Conservation (phyloP, 2,329 filamentous ascomycete species). For the Scopulariopsis brevicaulis region DNA sequence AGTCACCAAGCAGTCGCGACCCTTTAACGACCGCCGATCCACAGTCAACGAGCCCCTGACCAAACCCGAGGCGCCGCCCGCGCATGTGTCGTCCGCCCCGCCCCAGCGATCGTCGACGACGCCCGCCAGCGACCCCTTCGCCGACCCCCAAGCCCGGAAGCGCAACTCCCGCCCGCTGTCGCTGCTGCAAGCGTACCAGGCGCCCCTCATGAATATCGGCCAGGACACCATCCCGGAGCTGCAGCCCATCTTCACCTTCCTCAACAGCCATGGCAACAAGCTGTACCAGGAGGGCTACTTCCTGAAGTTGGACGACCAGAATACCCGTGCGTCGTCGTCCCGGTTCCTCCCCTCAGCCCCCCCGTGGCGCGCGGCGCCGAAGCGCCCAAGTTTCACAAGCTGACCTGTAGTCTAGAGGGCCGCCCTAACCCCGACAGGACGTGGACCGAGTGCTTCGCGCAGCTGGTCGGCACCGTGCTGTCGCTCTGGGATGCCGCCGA, state of each 20-base stretch:
- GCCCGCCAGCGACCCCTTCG: not conserved
- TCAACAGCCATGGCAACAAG: slow-evolving; percentile 94
- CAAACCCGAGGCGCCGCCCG: not conserved
- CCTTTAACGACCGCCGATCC: not conserved
- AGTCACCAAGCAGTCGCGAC: not conserved
- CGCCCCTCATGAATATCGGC: slow-evolving; percentile 74
- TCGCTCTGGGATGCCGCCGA: slow-evolving; percentile 94
- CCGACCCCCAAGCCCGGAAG: slow-evolving; percentile 25
- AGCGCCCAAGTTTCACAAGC: slow-evolving; percentile 4
- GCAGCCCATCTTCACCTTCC: slow-evolving; percentile 82
- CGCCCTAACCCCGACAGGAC: slow-evolving; percentile 74
- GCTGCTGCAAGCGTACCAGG: slow-evolving; percentile 77
- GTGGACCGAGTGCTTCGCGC: slow-evolving; percentile 96
- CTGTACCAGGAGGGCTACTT: slow-evolving; percentile 98
- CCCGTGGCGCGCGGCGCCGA: not conserved
- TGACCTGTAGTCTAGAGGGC: slow-evolving; percentile 48
- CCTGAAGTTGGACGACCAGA: slow-evolving; percentile 89
- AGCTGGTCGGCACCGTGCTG: slow-evolving; percentile 87
- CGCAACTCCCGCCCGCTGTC: slow-evolving; percentile 62
- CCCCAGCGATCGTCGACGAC: not conserved
- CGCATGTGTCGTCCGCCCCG: not conserved
- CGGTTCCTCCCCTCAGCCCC: not conserved
- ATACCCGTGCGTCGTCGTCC: slow-evolving; percentile 56
- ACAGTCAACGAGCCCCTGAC: not conserved
- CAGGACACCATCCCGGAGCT: slow-evolving; percentile 85